Evolutionary conservation across 257 asterid species (phyloP), one percentile per base, ranked within the genome.

Genomic region (Handroanthus guayacan): DNA sequence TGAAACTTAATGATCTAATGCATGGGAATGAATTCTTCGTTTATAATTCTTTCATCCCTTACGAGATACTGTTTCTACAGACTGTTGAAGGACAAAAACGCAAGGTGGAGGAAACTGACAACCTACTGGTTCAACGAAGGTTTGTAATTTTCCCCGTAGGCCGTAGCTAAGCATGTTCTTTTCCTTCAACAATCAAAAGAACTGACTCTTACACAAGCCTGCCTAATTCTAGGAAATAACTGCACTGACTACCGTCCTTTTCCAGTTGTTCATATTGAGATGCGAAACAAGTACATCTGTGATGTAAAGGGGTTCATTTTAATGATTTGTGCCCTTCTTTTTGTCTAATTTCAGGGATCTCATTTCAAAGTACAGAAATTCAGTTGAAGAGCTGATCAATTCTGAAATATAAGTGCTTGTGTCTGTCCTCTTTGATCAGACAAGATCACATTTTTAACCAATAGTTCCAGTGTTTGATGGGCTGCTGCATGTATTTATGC

Each of bases 61-160:
- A 2, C 3, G 64, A 36, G 20, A 62, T 17, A 64, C 75, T 67
- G 76, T 71, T 80, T 68, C 57, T 47, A 50, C 89, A 95, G 99
- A 89, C 95, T 12, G 92, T 92, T 74, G 97, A 88, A 83, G 97
- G 86, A 56, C 99, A 92, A 77, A 95, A 89, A 75, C 88, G 54
- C 58, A 87, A 72, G 81, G 82, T 87, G 75, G 93, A 83, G 86
- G 96, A 88, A 79, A 79, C 89, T 20, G 89, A 86, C 67, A 86
- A 83, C 71, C 69, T 88, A 68, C 74, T 89, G 75, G 81, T 80
- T 58, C 89, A 88, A 55, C 84, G 97, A 74, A 92, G 97, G 97
- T 91, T 52, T 77, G 81, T 37, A 44, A 50, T 16, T 17, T 60
- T 37, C 45, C 36, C 55, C 73, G 37, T 25, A 25, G 31, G 31